phyloP scores from a whole-genome alignment of 2,329 filamentous ascomycete genomes.

The Myriangium duriaei region DNA sequence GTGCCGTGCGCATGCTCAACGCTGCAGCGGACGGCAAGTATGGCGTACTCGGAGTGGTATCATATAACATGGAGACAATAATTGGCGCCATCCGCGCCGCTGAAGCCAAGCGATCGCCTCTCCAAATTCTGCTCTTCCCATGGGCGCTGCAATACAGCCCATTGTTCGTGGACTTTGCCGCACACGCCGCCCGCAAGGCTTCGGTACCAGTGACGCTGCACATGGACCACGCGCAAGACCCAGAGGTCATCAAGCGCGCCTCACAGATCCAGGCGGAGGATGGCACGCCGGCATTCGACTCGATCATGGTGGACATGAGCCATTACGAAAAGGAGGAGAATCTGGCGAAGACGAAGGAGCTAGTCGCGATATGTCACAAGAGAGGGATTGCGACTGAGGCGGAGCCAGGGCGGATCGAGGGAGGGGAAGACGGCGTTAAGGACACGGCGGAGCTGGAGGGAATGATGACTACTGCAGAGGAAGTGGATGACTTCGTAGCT shows the following conservation, averaged over 20 bases:
- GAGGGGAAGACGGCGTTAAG: constrained; percentile 61
- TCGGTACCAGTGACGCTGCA: constrained; percentile 33
- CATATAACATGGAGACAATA: constrained; percentile 51
- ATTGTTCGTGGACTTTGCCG: constrained; percentile 33
- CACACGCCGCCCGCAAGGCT: constrained; percentile 30
- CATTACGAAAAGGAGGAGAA: constrained; percentile 62
- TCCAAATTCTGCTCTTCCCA: constrained; percentile 62
- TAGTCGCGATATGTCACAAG: constrained; percentile 51
- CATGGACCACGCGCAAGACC: constrained; percentile 36
- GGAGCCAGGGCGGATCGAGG: constrained; percentile 59
- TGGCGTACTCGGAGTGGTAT: constrained; percentile 22
- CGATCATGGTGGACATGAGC: constrained; percentile 68
- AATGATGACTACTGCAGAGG: constrained; percentile 53
- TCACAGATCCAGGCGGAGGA: constrained; percentile 18
- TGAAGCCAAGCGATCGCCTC: constrained; percentile 52
- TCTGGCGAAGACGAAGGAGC: constrained; percentile 48
- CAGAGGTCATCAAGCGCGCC: constrained; percentile 29
- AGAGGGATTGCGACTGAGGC: constrained; percentile 57
- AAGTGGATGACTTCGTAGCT: constrained; percentile 56
- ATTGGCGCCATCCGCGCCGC: constrained; percentile 56
- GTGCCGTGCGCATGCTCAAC: constrained; percentile 22
- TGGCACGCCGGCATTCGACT: constrained; percentile 44
- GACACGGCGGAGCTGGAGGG: constrained; percentile 53
- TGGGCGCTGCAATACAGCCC: constrained; percentile 59
- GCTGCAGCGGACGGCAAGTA: constrained; percentile 22